A percentile compares a stretch with the other conserved stretches of the same genome.
Conservation (phyloP, 2,329 filamentous ascomycete species). For the Nothopassalora personata region DNA sequence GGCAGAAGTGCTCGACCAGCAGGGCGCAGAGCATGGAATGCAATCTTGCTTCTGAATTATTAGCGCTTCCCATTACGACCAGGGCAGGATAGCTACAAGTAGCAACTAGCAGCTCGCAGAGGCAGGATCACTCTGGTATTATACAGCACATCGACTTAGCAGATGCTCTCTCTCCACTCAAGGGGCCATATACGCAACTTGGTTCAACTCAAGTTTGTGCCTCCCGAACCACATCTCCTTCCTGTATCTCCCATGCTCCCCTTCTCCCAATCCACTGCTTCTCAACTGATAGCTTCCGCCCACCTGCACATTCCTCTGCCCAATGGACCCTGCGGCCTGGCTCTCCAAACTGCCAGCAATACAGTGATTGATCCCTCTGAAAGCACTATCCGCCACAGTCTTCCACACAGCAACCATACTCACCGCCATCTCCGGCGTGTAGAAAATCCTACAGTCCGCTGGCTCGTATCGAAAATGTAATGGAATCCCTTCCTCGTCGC, state of each 20-base stretch:
- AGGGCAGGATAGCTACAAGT: too few relatives aligned
- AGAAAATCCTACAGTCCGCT: slow-evolving; percentile 49
- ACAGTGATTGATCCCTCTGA: slow-evolving; percentile 27
- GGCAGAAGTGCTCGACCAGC: too few relatives aligned
- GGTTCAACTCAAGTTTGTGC: too few relatives aligned
- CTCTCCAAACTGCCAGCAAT: slow-evolving; percentile 27
- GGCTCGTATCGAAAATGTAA: slow-evolving; percentile 48
- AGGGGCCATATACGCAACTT: neutral
- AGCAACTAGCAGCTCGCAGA: too few relatives aligned
- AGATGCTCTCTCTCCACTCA: too few relatives aligned
- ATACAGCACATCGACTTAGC: too few relatives aligned
- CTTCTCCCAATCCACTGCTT: slow-evolving; percentile 15
- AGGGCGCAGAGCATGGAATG: too few relatives aligned
- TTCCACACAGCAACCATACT: slow-evolving; percentile 48
- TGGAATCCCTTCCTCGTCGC: slow-evolving; percentile 38
- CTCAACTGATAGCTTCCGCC: slow-evolving; percentile 3
- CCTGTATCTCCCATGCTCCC: neutral
- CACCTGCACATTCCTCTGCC: neutral
- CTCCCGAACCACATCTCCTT: too few relatives aligned
- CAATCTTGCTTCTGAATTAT: too few relatives aligned
- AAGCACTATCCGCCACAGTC: slow-evolving; percentile 32
- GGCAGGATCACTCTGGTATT: too few relatives aligned
- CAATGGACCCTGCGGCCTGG: slow-evolving; percentile 2
- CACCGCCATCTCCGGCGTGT: slow-evolving; percentile 46
- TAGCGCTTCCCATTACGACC: too few relatives aligned